These are phyloP conservation scores for Wallacemonas sp. DNA, from an alignment of 208 protist species.

Conservation along the genomic window DNA sequence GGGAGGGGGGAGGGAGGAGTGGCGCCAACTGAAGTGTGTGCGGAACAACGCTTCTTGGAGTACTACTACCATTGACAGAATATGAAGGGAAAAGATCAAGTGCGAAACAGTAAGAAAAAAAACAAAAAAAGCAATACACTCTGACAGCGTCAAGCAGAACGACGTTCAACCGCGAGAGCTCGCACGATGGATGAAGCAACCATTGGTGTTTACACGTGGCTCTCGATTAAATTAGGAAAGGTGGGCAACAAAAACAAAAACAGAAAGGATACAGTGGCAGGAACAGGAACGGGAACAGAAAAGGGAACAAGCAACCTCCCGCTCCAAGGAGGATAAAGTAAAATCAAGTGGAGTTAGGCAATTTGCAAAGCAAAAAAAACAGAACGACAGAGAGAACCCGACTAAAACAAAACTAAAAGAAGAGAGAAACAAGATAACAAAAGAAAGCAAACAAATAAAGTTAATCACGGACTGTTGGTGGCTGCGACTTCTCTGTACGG, in stretches of 20 bases:
- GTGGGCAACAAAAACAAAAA: background rate
- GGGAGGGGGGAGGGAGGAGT: too few relatives aligned
- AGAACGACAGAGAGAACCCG: background rate
- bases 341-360: background rate
- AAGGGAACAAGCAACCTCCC: background rate
- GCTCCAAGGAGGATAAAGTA: slow-evolving; percentile 1
- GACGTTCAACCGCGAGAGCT: too few relatives aligned
- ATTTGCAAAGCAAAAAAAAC: slow-evolving; percentile 8
- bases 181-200: background rate
- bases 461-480: background rate
- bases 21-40: too few relatives aligned
- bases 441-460: background rate
- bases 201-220: background rate
- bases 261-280: background rate
- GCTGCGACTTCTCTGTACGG: background rate
- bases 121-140: slow-evolving; percentile 19
- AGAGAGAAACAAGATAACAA: slow-evolving; percentile 8
- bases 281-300: background rate
- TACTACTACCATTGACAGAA: slow-evolving; percentile 7
- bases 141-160: too few relatives aligned
- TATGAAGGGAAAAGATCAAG: slow-evolving; percentile 15
- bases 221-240: background rate
- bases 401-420: background rate
- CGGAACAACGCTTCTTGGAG: too few relatives aligned
- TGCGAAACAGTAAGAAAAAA: slow-evolving; percentile 9